Conservation (phyloP, 163 green algal species). For the Scenedesmus sp. region DNA sequence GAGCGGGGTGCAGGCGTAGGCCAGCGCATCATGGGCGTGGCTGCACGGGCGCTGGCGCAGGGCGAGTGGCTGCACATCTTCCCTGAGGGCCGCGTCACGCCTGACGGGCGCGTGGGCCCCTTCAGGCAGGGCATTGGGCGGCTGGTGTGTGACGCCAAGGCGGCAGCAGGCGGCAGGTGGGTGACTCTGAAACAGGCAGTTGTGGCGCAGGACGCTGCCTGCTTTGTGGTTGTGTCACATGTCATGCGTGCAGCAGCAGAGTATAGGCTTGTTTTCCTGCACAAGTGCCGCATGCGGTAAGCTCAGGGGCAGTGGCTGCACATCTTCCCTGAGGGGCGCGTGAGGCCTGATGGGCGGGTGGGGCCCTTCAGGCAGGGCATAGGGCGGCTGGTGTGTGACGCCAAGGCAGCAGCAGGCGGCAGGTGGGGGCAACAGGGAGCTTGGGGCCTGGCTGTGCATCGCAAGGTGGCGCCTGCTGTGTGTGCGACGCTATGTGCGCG, state of each 20-base stretch:
- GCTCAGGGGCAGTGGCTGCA: slow-evolving; percentile 87
- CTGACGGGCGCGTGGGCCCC: slow-evolving; percentile 59
- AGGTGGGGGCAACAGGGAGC: slow-evolving; percentile 25
- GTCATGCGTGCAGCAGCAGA: too few species aligned
- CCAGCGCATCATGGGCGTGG: slow-evolving; percentile 80
- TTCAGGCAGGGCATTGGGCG: slow-evolving; percentile 84
- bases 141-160: slow-evolving; percentile 79
- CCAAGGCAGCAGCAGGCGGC: slow-evolving; percentile 41
- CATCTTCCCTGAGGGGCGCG: slow-evolving; percentile 90
- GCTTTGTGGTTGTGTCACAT: not conserved
- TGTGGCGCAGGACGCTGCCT: not conserved
- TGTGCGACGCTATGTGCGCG: too few species aligned
- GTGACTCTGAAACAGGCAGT: not conserved
- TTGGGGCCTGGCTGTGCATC: too few species aligned
- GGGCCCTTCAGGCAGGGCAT: slow-evolving; percentile 76
- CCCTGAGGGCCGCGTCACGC: slow-evolving; percentile 82
- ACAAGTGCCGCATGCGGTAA: too few species aligned
- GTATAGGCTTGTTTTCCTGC: too few species aligned
- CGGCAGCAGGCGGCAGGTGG: slow-evolving; percentile 49
- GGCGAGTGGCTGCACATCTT: slow-evolving; percentile 95
- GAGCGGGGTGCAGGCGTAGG: slow-evolving; percentile 69
- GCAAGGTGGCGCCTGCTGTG: too few species aligned
- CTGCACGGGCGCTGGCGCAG: slow-evolving; percentile 47
- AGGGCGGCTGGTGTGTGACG: slow-evolving; percentile 87
- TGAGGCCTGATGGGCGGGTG: slow-evolving; percentile 64